Conservation (phyloP, 495 filamentous ascomycete species). For the Penicillium maclennaniae region DNA sequence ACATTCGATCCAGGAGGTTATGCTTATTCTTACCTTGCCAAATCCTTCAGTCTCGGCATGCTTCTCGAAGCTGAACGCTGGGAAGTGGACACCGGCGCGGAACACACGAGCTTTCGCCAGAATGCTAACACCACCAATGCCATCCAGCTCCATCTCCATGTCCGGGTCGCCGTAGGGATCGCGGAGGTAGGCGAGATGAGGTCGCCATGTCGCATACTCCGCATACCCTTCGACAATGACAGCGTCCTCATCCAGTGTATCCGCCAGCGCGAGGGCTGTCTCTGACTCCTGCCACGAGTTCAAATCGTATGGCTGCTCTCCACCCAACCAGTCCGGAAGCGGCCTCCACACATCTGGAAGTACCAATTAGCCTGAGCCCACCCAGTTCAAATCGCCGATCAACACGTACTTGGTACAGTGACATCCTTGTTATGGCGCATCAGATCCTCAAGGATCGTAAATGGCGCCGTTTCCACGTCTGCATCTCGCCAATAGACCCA, state of each 20-base stretch:
- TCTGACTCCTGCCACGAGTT: constrained; percentile 99
- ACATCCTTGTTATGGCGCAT: constrained; percentile 99
- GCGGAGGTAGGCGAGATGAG: constrained; percentile 93
- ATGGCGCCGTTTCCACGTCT: constrained; percentile 94
- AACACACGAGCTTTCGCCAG: constrained; percentile 95
- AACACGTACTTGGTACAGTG: constrained; percentile 92
- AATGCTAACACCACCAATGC: constrained; percentile 96
- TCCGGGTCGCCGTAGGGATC: constrained; percentile 98
- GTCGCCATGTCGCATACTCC: constrained; percentile 98
- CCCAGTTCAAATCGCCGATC: no score
- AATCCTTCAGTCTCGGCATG: constrained; percentile 99
- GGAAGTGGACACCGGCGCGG: constrained; percentile 92
- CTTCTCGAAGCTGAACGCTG: constrained; percentile 97
- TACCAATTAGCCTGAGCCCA: constrained; percentile 3
- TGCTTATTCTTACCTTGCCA: constrained; percentile 69
- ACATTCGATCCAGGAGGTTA: not conserved
- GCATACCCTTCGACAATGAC: constrained; percentile 99
- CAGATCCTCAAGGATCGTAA: constrained; percentile 93
- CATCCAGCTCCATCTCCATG: constrained; percentile 99
- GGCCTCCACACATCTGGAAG: constrained; percentile 92
- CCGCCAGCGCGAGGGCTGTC: constrained; percentile 87
- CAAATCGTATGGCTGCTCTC: constrained; percentile 97
- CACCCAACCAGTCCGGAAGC: constrained; percentile 96
- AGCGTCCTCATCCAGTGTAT: constrained; percentile 95
- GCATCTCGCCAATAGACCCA: constrained; percentile 99